These are phyloP conservation scores for Diaporthe citriasiana DNA, from an alignment of 2,329 filamentous ascomycete species.

Conservation along the genomic window DNA sequence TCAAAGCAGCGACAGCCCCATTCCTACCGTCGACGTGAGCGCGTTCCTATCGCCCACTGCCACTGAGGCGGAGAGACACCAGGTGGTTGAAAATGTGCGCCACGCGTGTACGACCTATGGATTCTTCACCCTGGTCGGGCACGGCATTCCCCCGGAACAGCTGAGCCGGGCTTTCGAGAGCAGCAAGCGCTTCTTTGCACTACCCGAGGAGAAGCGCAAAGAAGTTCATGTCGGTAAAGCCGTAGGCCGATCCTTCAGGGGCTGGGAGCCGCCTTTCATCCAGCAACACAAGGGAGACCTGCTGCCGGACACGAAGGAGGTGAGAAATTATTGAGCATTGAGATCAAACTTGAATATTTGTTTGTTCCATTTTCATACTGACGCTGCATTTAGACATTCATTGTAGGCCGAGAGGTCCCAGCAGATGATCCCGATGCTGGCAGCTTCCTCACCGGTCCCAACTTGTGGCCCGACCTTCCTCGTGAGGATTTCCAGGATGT, in stretches of 20 bases:
- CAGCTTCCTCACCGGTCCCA: constrained; percentile 49
- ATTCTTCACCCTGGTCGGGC: constrained; percentile 52
- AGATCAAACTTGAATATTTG: not conserved
- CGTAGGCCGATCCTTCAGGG: constrained; percentile 48
- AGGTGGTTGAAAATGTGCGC: constrained; percentile 48
- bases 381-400: constrained; percentile 43
- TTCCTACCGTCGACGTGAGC: constrained; percentile 50
- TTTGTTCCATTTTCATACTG: not conserved
- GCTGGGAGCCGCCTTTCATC: constrained; percentile 49
- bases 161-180: constrained; percentile 45
- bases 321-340: not conserved
- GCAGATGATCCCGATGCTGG: constrained; percentile 47
- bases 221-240: constrained; percentile 48
- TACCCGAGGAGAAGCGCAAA: constrained; percentile 47
- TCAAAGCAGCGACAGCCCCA: constrained; percentile 26
- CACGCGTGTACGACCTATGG: constrained; percentile 48
- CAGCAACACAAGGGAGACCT: constrained; percentile 47
- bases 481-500: constrained; percentile 47
- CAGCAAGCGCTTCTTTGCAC: constrained; percentile 46
- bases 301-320: constrained; percentile 48
- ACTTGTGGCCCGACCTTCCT: constrained; percentile 49
- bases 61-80: constrained; percentile 42
- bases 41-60: constrained; percentile 45
- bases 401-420: constrained; percentile 47
- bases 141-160: constrained; percentile 47